Evolutionary conservation across 2,329 filamentous ascomycete species (phyloP), one percentile per base, ranked within the genome.

Genomic region (Pseudogymnoascus sp.): DNA sequence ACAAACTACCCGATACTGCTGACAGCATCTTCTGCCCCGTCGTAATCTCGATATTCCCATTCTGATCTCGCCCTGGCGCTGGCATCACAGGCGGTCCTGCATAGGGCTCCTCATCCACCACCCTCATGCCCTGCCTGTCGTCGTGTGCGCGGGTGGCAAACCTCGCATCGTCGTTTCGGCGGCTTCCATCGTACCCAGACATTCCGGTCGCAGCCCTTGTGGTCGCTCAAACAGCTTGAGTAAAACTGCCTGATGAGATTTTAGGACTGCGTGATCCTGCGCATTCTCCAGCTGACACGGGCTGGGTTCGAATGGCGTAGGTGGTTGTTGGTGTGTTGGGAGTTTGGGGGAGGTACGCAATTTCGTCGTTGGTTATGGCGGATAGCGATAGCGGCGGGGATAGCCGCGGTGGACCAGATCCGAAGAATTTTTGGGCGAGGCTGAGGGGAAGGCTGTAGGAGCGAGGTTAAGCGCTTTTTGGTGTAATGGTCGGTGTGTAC

Each of bases 11-110:
- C 62, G 89, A 88, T 68, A 93, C 90, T 60, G 95, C 95, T 63
- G 93, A 96, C 62, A 96, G 75, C 95, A 99, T 99, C 79, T 93
- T 95, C 78, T 97, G 93, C 11, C 82, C 77, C 21, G 92, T 83
- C 4, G 93, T 92, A 67, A 96, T 91, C 66, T 93, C 86, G 26
- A 81, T 76, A 38, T 79, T 78, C 63, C 74, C 74, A 62, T 72
- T 70, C 37, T 77, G 76, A 66, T 74, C 70, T 1, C 42, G 4
- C 0, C 11, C 13, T 10, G 19, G 19, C 50, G 11, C 24, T 3
- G 53, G 53, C 42, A 2, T 6, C 6, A 59, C 53, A 8, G 53
- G 53, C 4, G 53, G 53, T 13, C 53, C 53, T 33, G 33, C 2
- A 37, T 59, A 59, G 6, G 53, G 53, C 53, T 59, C 53, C 26